phyloP scores from a whole-genome alignment of 2,329 filamentous ascomycete species.

The Exserohilum rostratum region DNA sequence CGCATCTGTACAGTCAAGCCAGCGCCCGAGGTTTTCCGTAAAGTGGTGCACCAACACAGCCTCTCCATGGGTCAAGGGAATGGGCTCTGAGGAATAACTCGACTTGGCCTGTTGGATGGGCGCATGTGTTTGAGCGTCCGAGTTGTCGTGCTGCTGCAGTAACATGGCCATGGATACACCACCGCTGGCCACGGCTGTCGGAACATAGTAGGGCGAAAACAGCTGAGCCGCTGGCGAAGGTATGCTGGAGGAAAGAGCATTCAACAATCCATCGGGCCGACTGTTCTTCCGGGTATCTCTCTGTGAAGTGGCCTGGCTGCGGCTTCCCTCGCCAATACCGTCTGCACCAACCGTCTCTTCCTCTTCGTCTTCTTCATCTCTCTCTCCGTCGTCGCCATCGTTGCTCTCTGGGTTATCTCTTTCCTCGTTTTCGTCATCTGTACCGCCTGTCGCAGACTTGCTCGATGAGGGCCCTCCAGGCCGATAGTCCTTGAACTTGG shows the following conservation, averaged over 20 bases:
- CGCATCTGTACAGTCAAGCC: slow-evolving; percentile 42
- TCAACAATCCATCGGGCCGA: slow-evolving; percentile 16
- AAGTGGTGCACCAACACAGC: slow-evolving; percentile 39
- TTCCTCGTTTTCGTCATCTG: slow-evolving; percentile 16
- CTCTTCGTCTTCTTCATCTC: slow-evolving; percentile 8
- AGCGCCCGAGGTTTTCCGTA: slow-evolving; percentile 37
- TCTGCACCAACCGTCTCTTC: neutral
- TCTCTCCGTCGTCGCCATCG: slow-evolving; percentile 8
- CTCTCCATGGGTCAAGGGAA: slow-evolving; percentile 28
- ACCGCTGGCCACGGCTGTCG: slow-evolving; percentile 4
- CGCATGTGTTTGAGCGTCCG: neutral
- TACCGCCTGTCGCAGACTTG: slow-evolving; percentile 11
- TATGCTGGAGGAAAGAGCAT: slow-evolving; percentile 14
- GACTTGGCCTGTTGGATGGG: neutral
- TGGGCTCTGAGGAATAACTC: slow-evolving; percentile 9
- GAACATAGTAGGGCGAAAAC: slow-evolving; percentile 18
- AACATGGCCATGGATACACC: slow-evolving; percentile 21
- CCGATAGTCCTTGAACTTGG: slow-evolving; percentile 36
- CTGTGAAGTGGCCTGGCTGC: slow-evolving; percentile 27
- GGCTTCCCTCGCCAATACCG: slow-evolving; percentile 13
- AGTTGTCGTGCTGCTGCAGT: slow-evolving; percentile 8
- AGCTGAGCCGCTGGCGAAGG: slow-evolving; percentile 20
- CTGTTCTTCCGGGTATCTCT: slow-evolving; percentile 15
- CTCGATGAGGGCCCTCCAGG: slow-evolving; percentile 26
- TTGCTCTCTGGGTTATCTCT: slow-evolving; percentile 20